Evolutionary conservation across 2,329 filamentous ascomycete genomes (phyloP).

Genomic region (Sarocladium kiliense): DNA sequence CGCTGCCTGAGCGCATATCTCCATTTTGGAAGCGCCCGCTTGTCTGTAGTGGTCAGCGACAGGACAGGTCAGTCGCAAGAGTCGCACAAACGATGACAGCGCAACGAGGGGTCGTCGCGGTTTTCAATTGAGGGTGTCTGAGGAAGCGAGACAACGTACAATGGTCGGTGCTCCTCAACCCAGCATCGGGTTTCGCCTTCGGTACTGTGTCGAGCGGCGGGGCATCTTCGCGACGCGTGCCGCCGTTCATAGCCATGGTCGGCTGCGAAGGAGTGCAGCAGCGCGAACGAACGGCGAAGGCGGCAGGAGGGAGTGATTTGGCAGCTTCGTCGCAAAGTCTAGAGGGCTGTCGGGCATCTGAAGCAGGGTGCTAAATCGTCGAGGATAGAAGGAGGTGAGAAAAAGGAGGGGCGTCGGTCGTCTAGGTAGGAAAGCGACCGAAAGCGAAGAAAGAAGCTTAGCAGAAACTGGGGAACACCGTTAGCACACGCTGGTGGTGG

Average conservation of each 20-base stretch:
- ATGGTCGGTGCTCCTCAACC: slow-evolving; percentile 73
- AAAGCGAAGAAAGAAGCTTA: background rate
- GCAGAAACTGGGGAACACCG: background rate
- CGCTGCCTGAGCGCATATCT: slow-evolving; percentile 77
- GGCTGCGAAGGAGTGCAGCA: slow-evolving; percentile 11
- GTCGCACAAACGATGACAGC: background rate
- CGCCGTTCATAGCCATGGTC: slow-evolving; percentile 23
- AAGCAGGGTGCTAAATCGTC: background rate
- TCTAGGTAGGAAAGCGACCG: background rate
- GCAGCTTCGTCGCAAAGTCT: background rate
- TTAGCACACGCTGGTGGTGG: background rate
- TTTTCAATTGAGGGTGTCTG: background rate
- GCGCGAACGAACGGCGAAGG: background rate
- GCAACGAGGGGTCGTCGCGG: background rate
- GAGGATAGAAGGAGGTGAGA: background rate
- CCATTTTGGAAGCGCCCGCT: slow-evolving; percentile 78
- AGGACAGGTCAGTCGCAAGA: background rate
- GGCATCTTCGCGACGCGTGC: slow-evolving; percentile 26
- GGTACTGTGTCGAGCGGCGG: slow-evolving; percentile 18
- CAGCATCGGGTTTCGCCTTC: slow-evolving; percentile 54
- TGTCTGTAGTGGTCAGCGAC: slow-evolving; percentile 50
- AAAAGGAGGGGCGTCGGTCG: background rate
- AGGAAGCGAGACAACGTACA: slow-evolving; percentile 42
- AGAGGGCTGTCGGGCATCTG: background rate
- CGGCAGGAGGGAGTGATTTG: background rate